A percentile compares a stretch with the other conserved stretches of the same genome.
These are phyloP conservation scores for Saturnispora silvae DNA, from an alignment of 805 yeast genomes.

Conservation along the genomic window DNA sequence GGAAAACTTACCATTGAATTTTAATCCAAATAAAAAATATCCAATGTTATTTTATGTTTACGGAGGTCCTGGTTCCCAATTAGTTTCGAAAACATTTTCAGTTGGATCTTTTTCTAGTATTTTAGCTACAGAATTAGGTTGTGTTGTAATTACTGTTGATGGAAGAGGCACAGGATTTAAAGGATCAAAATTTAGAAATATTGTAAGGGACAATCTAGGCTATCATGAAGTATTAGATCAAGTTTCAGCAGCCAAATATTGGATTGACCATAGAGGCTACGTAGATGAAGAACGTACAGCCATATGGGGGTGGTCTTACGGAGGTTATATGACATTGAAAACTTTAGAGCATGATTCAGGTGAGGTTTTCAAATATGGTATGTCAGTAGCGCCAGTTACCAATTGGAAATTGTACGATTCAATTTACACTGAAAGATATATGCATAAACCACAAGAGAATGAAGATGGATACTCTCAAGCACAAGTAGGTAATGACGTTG, in stretches of 20 bases:
- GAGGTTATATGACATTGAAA: constrained; percentile 88
- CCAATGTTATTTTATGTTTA: constrained; percentile 86
- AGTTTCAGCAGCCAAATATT: constrained; percentile 68
- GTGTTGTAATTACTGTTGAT: constrained; percentile 89
- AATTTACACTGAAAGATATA: constrained; percentile 87
- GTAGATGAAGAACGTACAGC: constrained; percentile 64
- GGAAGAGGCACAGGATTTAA: constrained; percentile 94
- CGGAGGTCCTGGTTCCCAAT: constrained; percentile 94
- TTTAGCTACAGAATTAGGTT: constrained; percentile 64
- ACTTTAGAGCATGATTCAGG: constrained; percentile 76
- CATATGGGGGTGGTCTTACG: constrained; percentile 98
- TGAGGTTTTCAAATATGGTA: constrained; percentile 70
- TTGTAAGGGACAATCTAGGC: constrained; percentile 78
- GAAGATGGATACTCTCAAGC: constrained; percentile 48
- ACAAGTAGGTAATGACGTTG: constrained; percentile 49
- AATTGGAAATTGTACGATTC: constrained; percentile 90
- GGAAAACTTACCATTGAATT: constrained; percentile 70
- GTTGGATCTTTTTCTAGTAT: constrained; percentile 64
- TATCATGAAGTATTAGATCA: constrained; percentile 78
- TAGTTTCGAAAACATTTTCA: constrained; percentile 52
- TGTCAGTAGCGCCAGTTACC: constrained; percentile 97
- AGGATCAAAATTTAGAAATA: constrained; percentile 65
- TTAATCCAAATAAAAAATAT: constrained; percentile 50
- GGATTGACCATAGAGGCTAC: constrained; percentile 50
- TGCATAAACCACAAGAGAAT: constrained; percentile 73